Percentiles rank a stretch among this genome's conserved stretches.
These are phyloP conservation scores for Aureobasidium pullulans DNA, from an alignment of 2,329 filamentous ascomycete species.

Conservation along the genomic window DNA sequence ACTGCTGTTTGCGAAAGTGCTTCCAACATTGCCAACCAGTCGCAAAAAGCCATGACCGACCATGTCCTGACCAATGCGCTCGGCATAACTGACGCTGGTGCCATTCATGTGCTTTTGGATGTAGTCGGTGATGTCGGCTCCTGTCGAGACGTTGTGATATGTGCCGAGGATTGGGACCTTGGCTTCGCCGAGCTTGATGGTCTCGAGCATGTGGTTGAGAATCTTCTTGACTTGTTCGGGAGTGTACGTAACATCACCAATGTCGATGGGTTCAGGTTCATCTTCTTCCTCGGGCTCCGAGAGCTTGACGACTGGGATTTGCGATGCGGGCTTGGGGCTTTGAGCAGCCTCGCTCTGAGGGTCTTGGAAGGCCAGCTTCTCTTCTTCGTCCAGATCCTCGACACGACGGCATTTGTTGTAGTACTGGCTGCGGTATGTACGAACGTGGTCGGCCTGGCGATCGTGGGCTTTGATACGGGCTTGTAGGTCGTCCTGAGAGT, in stretches of 20 bases:
- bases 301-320: conserved; percentile 75
- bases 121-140: conserved; percentile 92
- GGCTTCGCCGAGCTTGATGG: conserved; percentile 77
- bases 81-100: conserved; percentile 79
- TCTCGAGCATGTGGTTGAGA: conserved; percentile 75
- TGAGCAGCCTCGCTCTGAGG: conserved; percentile 48
- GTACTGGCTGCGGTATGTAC: conserved; percentile 91
- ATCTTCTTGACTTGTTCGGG: conserved; percentile 89
- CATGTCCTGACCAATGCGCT: conserved; percentile 90
- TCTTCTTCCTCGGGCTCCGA: conserved; percentile 52
- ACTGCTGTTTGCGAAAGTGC: conserved; percentile 92
- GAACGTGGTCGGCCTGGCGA: conserved; percentile 79
- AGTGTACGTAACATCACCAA: conserved; percentile 81
- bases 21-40: conserved; percentile 89
- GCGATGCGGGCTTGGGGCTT: conserved; percentile 40
- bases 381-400: conserved; percentile 96
- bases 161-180: conserved; percentile 94
- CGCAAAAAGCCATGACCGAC: conserved; percentile 79
- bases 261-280: conserved; percentile 80
- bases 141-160: conserved; percentile 86
- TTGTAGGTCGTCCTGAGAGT: conserved; percentile 92
- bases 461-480: conserved; percentile 85
- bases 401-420: conserved; percentile 98
- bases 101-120: conserved; percentile 81
- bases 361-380: conserved; percentile 94